Percentiles rank a stretch among this genome's conserved stretches.
Conservation (phyloP, 83 land plant genomes). For the Thuja plicata region DNA sequence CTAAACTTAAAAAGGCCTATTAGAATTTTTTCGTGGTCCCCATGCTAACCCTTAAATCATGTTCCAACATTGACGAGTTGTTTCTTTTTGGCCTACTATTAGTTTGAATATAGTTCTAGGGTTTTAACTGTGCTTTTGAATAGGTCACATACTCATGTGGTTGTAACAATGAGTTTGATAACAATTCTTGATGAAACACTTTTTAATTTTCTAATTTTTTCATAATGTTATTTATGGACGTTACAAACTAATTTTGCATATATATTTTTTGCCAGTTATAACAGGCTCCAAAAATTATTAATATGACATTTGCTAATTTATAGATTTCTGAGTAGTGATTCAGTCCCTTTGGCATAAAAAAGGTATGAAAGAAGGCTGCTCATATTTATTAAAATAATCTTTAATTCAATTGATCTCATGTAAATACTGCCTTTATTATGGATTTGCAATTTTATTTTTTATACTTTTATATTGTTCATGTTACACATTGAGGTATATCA, state of each 20-base stretch:
- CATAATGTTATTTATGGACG: neutral
- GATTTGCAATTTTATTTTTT: neutral
- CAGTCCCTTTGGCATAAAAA: neutral
- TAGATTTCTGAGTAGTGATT: neutral
- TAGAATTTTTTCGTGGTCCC: too few species aligned
- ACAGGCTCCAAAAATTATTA: neutral
- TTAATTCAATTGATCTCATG: neutral
- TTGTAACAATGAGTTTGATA: neutral
- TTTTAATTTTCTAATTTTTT: too few species aligned
- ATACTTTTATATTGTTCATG: neutral
- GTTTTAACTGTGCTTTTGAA: too few species aligned
- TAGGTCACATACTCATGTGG: neutral
- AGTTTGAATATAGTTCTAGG: neutral
- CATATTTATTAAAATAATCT: too few species aligned
- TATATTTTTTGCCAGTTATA: too few species aligned
- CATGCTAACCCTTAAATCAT: too few species aligned
- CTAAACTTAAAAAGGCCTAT: too few species aligned
- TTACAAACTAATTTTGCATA: too few species aligned
- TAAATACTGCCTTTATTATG: neutral
- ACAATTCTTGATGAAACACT: too few species aligned
- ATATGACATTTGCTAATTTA: neutral
- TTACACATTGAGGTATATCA: neutral
- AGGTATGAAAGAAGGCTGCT: neutral
- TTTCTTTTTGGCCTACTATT: neutral
- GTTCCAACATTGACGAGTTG: too few species aligned